A percentile compares a stretch with the other conserved stretches of the same genome.
These are phyloP conservation scores for Zygosaccharomyces kombuchaensis DNA, from an alignment of 805 yeast genomes.

Conservation along the genomic window DNA sequence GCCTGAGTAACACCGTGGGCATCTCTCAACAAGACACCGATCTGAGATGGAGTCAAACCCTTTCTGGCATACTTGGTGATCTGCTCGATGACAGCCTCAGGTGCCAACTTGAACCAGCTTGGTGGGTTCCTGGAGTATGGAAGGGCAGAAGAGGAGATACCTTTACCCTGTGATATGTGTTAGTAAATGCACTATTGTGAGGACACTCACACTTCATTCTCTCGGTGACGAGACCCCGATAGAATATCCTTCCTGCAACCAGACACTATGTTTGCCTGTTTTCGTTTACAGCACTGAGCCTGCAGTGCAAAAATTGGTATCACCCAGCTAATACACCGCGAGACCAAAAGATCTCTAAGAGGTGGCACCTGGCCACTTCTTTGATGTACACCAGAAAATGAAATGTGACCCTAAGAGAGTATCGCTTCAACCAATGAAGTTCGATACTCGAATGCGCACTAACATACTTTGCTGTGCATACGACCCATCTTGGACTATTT, in stretches of 20 bases:
- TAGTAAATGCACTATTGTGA: constrained; percentile 11
- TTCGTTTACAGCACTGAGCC: background rate
- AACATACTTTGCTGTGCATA: constrained; percentile 94
- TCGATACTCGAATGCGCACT: background rate
- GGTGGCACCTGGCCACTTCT: constrained; percentile 5
- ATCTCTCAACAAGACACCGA: constrained; percentile 99
- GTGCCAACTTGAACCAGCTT: constrained; percentile 97
- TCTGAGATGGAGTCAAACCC: constrained; percentile 99
- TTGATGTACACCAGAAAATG: constrained; percentile 30
- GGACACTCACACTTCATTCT: constrained; percentile 2
- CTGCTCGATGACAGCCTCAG: constrained; percentile 96
- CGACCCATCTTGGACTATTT: constrained; percentile 89
- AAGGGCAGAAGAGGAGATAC: constrained; percentile 97
- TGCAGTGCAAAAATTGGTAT: constrained; percentile 26
- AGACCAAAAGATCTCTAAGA: constrained; percentile 8
- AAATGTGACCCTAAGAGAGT: constrained; percentile 21
- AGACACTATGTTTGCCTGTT: background rate
- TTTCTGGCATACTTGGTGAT: constrained; percentile 99
- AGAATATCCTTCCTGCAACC: background rate
- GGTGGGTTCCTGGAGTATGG: constrained; percentile 99
- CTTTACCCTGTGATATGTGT: constrained; percentile 73
- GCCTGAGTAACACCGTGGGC: constrained; percentile 99
- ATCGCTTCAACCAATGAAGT: constrained; percentile 5
- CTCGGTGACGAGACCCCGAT: background rate
- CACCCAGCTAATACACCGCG: constrained; percentile 36